Base-by-base conservation (phyloP, 768 basidiomycete species). In the Termitomyces sp. region DNA sequence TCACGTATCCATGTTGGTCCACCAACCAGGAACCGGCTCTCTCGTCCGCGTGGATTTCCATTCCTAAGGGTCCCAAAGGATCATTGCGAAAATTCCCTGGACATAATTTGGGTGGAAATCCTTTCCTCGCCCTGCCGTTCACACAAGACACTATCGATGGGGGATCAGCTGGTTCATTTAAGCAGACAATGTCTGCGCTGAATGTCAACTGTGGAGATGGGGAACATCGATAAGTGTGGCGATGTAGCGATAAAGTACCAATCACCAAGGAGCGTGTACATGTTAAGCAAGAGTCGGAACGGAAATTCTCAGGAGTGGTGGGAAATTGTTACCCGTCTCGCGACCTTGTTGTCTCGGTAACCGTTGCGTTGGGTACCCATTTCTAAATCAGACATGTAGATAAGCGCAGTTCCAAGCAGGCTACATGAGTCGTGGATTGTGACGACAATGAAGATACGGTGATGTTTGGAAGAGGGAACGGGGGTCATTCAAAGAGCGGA, bases 331-430 rank as follows among this genome's bases (percentile, higher is more conserved):
- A 23, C 43, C 18, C 32, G 16, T 23, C 22, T 27, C 5, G 51
- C 58, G 61, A 61, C 57, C 53, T 57, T 35, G 61, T 63, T 53
- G 60, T 53, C 62, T 53, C 62, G 60, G 62, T 59, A 63, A 63
- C 62, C 62, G 60, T 53, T 53, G 41, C 47, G 40, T 45, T 52
- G 62, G 62, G 46, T 20, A 18, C 12, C 18, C 15, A 54, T 61
- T 50, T 2, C 62, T 46, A 50, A 32, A 53, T 18, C 45, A 35
- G 44, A 50, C 11, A 41, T 4, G 3, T 29, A 9, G 29, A 29
- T 29, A 29, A 29, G 29, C 29, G 29, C 29, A 9, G 9, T 29
- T 29, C 29, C 3, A 29, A 29, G 5, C 29, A 29, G 29, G 5
- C 29, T 3, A 3, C 29, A 4, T 29, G 29, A 29, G 9, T 9